Base-by-base conservation (phyloP, 1,284 basidiomycete species). In the Ustanciosporium gigantosporum region DNA sequence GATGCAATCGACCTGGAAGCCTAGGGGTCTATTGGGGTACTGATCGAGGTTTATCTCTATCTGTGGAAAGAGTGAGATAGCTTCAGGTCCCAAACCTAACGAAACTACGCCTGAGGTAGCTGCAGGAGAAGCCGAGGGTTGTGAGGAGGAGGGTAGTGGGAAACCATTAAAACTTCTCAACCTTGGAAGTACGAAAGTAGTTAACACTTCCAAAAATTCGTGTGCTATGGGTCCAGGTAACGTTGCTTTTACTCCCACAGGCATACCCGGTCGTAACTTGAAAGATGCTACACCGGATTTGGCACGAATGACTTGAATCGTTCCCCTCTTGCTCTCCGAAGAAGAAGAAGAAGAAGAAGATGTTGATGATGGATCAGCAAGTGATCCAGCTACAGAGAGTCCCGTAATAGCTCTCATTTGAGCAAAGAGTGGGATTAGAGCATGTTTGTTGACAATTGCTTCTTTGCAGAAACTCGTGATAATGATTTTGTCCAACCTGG, bases 171-270 rank as follows among this genome's bases (percentile, higher is more conserved):
- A 98, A 68, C 95, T 92, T 70, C 93, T 85, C 61, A 96, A 79
- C 19, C 94, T 86, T 3, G 94, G 95, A 19, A 97, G 82, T 41
- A 98, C 94, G 77, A 97, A 97, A 70, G 96, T 92, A 68, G 87
- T 86, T 66, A 98, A 84, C 6, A 86, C 86, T 57, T 87, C 86
- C 52, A 98, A 81, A 79, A 98, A 96, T 70, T 91, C 88, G 82
- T 91, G 96, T 88, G 96, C 96, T 59, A 87, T 85, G 40, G 88
- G 87, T 8, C 91, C 93, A 70, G 86, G 86, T 65, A 98, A 80
- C 70, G 90, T 88, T 57, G 96, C 91, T 81, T 92, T 91, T 61
- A 86, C 90, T 47, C 91, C 90, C 23, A 89, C 81, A 0, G 94
- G 91, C 66, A 90, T 81, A 20, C 89, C 89, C 0, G 86, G 85